Evolutionary conservation across 768 basidiomycete species (phyloP).

Genomic region (Albatrellus ellisii): DNA sequence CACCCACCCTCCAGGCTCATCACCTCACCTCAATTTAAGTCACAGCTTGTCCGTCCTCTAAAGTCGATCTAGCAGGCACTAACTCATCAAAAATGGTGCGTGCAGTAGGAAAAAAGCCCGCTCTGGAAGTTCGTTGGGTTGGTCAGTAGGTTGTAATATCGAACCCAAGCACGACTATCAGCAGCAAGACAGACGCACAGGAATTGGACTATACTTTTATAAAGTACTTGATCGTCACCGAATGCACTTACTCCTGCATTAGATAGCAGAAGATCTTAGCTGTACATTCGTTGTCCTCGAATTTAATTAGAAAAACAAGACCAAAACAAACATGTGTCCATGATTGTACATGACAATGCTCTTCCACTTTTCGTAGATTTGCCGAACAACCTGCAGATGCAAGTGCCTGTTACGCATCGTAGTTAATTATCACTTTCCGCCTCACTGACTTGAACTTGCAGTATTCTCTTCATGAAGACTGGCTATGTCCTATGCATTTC

Average conservation of each 20-base stretch:
- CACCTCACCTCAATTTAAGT: too few relatives aligned
- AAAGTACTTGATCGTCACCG: conserved; percentile 2
- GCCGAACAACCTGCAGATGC: too few relatives aligned
- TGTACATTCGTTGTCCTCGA: conserved; percentile 24
- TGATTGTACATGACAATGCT: too few relatives aligned
- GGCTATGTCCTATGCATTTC: too few relatives aligned
- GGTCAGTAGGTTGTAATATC: neutral
- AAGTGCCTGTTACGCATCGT: too few relatives aligned
- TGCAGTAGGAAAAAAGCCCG: conserved; percentile 2
- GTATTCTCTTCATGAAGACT: too few relatives aligned
- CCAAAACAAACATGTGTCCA: too few relatives aligned
- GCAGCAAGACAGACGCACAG: neutral
- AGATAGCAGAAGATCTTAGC: conserved; percentile 25
- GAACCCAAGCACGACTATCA: neutral
- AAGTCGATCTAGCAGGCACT: neutral
- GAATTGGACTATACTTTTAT: neutral
- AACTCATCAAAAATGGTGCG: conserved; percentile 5
- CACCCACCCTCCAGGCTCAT: too few relatives aligned
- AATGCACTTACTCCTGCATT: conserved; percentile 2
- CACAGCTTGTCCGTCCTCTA: neutral
- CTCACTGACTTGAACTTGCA: too few relatives aligned
- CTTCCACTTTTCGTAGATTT: too few relatives aligned
- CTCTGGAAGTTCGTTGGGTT: neutral
- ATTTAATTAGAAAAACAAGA: conserved; percentile 59
- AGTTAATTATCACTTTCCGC: too few relatives aligned